A percentile compares a stretch with the other conserved stretches of the same genome.
phyloP scores from a whole-genome alignment of 1,139 yeast species.

The Diutina catenulata region DNA sequence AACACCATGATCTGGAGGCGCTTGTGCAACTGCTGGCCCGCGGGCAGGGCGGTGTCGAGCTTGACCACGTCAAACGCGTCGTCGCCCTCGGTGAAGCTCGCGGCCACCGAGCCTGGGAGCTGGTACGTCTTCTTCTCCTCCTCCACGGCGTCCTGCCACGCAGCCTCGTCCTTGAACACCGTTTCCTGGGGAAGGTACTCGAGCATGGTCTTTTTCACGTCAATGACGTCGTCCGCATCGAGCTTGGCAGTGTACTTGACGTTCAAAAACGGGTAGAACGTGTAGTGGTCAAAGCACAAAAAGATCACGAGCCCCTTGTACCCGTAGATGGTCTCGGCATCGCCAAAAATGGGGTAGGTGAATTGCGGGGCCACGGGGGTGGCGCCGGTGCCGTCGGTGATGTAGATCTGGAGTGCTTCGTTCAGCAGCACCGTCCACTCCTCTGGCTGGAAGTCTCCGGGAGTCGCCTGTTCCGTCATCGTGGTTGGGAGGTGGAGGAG shows the following conservation, averaged over 20 bases:
- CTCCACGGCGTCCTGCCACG: constrained; percentile 50
- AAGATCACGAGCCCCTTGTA: constrained; percentile 51
- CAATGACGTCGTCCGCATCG: constrained; percentile 30
- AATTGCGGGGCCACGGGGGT: constrained; percentile 56
- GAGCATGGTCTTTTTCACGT: constrained; percentile 39
- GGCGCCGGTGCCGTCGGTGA: constrained; percentile 45
- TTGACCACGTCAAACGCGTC: constrained; percentile 21
- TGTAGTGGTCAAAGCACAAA: constrained; percentile 35
- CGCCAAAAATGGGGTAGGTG: constrained; percentile 92
- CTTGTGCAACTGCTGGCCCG: constrained; percentile 44
- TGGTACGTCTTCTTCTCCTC: constrained; percentile 31
- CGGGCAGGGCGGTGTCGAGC: constrained; percentile 25
- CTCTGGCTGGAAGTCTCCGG: constrained; percentile 30
- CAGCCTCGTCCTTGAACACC: constrained; percentile 46
- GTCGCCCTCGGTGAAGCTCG: constrained; percentile 21
- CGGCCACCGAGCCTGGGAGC: constrained; percentile 38
- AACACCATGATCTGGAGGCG: constrained; percentile 72
- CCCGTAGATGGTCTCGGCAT: constrained; percentile 81
- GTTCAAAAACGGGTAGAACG: constrained; percentile 37
- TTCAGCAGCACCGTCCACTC: constrained; percentile 62
- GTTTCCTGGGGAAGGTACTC: constrained; percentile 53
- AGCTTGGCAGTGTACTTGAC: constrained; percentile 45
- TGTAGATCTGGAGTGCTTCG: constrained; percentile 42
- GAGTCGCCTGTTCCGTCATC: background rate
- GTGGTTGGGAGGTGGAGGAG: background rate